These are phyloP conservation scores for Bolboschoenoplectus hybrid DNA, from an alignment of 202 grass and related monocot genomes.

Conservation along the genomic window DNA sequence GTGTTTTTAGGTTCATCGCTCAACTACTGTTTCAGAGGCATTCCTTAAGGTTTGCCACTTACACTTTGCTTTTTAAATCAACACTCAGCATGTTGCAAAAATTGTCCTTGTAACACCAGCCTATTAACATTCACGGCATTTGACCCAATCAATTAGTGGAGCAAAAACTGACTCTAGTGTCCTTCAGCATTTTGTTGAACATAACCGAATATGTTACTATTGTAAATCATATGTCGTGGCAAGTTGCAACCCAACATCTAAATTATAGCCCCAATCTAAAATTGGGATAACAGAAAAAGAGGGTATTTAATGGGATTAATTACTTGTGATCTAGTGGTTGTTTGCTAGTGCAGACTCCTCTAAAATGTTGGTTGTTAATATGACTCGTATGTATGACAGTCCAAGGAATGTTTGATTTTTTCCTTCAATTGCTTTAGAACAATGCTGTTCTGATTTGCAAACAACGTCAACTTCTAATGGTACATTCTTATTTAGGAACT, in stretches of 20 bases:
- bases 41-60: conserved; percentile 28
- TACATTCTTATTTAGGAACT: conserved; percentile 32
- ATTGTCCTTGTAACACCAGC: background rate
- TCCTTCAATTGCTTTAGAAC: background rate
- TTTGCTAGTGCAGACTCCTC: background rate
- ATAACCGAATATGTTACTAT: background rate
- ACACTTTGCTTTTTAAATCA: background rate
- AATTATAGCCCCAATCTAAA: background rate
- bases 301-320: background rate
- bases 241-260: background rate
- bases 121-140: background rate
- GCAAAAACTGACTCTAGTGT: background rate
- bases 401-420: background rate
- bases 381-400: background rate
- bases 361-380: background rate
- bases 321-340: background rate
- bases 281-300: background rate
- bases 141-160: background rate
- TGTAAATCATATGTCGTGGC: background rate
- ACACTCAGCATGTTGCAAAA: background rate
- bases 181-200: background rate
- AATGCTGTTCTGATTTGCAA: background rate
- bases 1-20: conserved; percentile 34
- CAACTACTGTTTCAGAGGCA: conserved; percentile 26
- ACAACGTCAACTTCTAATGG: conserved; percentile 13